A percentile compares a stretch with the other conserved stretches of the same genome.
Conservation (phyloP, 345 rosid genomes). For the Salix udensis region DNA sequence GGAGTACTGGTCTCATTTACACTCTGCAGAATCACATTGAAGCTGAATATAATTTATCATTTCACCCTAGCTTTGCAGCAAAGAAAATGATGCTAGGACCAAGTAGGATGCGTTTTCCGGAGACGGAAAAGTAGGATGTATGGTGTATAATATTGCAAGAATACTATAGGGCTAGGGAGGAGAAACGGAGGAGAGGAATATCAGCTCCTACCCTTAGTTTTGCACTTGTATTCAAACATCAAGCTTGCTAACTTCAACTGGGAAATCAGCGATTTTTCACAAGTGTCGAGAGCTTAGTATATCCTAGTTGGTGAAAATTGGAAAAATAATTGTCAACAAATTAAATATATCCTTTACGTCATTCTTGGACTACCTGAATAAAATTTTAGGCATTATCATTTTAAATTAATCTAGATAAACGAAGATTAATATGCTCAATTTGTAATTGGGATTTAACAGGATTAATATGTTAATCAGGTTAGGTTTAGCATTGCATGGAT, state of each 20-base stretch:
- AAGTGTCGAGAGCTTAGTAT: background rate
- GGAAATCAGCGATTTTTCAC: background rate
- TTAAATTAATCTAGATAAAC: too few species aligned
- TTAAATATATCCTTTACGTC: too few species aligned
- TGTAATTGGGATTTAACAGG: too few species aligned
- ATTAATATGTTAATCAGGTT: too few species aligned
- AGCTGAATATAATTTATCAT: background rate
- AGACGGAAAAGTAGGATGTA: too few species aligned
- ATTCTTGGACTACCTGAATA: too few species aligned
- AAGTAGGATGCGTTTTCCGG: background rate
- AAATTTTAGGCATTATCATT: too few species aligned
- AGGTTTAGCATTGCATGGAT: too few species aligned
- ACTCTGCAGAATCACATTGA: constrained; percentile 51
- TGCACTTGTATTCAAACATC: background rate
- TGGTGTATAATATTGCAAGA: background rate
- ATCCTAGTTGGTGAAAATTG: too few species aligned
- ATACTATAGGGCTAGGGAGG: background rate
- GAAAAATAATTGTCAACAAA: too few species aligned
- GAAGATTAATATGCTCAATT: too few species aligned
- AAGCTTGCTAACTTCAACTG: background rate
- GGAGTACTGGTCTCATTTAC: constrained; percentile 82
- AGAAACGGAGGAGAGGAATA: background rate
- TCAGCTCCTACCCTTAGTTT: background rate
- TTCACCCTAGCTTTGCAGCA: background rate
- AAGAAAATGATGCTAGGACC: background rate